Conservation (phyloP, 2,329 filamentous ascomycete species). For the Fusarium odoratissimum region DNA sequence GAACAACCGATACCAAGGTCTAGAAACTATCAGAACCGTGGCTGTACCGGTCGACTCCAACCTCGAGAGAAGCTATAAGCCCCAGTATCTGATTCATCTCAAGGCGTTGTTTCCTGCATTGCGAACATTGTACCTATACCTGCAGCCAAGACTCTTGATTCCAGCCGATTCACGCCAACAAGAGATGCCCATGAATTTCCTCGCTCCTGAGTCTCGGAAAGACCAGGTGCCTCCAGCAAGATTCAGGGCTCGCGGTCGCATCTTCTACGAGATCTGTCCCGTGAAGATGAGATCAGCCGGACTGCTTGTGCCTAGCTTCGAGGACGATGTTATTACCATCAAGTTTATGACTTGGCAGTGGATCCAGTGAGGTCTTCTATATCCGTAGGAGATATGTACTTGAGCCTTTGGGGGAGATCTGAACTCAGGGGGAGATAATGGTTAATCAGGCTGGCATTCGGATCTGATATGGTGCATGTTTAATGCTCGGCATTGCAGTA, state of each 20-base stretch:
- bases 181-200: not conserved
- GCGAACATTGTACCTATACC: not conserved
- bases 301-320: not conserved
- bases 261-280: not conserved
- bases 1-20: not conserved
- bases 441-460: not conserved
- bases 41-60: not conserved
- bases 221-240: fast-evolving
- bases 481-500: not conserved
- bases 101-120: not conserved
- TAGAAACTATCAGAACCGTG: not conserved
- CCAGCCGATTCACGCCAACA: not conserved
- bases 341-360: not conserved
- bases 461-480: not conserved
- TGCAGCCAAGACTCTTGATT: not conserved
- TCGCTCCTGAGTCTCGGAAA: not conserved
- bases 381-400: not conserved
- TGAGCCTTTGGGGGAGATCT: too few species aligned
- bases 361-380: not conserved
- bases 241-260: not conserved
- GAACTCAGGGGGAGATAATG: too few species aligned
- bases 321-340: not conserved
- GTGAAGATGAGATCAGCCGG: not conserved
- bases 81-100: not conserved
- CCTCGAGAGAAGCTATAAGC: not conserved